These are phyloP conservation scores for Aegilops longissima DNA, from an alignment of 176 grass and related monocot genomes.

Conservation along the genomic window DNA sequence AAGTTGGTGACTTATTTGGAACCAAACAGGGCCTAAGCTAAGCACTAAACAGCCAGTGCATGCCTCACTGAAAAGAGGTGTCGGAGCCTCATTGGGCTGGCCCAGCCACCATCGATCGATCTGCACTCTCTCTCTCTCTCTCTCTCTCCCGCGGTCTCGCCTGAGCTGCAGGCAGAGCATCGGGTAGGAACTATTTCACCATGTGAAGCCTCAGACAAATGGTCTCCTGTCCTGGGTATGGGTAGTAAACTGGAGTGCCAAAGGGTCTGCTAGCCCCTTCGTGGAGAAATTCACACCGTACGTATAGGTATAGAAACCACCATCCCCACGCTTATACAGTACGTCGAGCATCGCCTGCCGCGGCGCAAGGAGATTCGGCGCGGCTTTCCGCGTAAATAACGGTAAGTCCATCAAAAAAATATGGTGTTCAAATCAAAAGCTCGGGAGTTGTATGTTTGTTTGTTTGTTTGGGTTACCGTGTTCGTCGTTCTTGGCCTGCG, in stretches of 20 bases:
- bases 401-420: slow-evolving; percentile 1
- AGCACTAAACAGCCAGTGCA: background rate
- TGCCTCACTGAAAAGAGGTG: slow-evolving; percentile 28
- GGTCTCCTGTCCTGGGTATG: slow-evolving; percentile 18
- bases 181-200: slow-evolving; percentile 34
- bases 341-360: background rate
- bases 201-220: slow-evolving; percentile 50
- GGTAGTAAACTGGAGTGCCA: slow-evolving; percentile 27
- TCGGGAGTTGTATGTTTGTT: background rate
- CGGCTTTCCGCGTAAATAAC: slow-evolving; percentile 45
- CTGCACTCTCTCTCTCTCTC: background rate
- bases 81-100: background rate
- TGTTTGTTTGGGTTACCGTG: slow-evolving; percentile 17
- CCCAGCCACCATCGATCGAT: background rate
- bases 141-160: background rate
- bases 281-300: too few species aligned
- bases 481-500: background rate
- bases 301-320: too few species aligned
- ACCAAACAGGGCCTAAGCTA: background rate
- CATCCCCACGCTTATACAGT: too few species aligned
- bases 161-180: slow-evolving; percentile 1
- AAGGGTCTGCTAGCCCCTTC: too few species aligned
- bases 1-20: too few species aligned
- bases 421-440: slow-evolving; percentile 6
- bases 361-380: background rate